A percentile compares a stretch with the other conserved stretches of the same genome.
phyloP scores from a whole-genome alignment of 495 filamentous ascomycete genomes.

The Aspergillus sparsus region DNA sequence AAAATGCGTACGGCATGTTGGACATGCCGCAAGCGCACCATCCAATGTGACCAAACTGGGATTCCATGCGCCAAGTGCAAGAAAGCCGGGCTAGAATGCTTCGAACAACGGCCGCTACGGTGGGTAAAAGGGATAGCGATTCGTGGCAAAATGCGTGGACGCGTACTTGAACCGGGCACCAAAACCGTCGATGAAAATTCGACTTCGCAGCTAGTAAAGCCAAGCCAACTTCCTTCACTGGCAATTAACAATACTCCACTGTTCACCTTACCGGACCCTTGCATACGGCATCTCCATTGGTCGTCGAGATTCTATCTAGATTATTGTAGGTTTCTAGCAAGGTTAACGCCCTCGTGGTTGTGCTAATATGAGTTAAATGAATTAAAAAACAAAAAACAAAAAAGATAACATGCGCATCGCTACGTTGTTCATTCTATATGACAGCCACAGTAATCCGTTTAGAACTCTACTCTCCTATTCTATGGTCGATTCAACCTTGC shows the following conservation, averaged over 20 bases:
- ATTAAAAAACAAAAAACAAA: too few relatives aligned
- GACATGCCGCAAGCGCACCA: conserved; percentile 55
- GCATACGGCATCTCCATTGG: conserved; percentile 34
- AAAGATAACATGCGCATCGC: conserved; percentile 55
- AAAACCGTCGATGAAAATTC: neutral
- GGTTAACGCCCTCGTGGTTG: neutral
- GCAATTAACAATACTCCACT: neutral
- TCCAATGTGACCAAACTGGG: conserved; percentile 51
- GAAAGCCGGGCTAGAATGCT: conserved; percentile 52
- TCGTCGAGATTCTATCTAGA: conserved; percentile 49
- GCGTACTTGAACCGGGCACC: neutral
- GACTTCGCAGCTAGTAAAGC: neutral
- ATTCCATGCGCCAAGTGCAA: conserved; percentile 38
- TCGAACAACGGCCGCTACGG: conserved; percentile 52
- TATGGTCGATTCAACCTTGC: conserved; percentile 46
- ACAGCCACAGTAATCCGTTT: conserved; percentile 56
- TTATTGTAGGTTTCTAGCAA: conserved; percentile 42
- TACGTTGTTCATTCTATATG: conserved; percentile 56
- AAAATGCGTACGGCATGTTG: conserved; percentile 39
- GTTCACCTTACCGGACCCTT: conserved; percentile 37
- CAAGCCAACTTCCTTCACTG: neutral
- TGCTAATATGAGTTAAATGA: conserved; percentile 3
- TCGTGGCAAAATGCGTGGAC: conserved; percentile 36
- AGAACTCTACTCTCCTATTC: conserved; percentile 53
- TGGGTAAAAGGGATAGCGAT: conserved; percentile 47